Evolutionary conservation across 2,329 filamentous ascomycete genomes (phyloP), one percentile per base, ranked within the genome.

Genomic region (Phoma sp.): DNA sequence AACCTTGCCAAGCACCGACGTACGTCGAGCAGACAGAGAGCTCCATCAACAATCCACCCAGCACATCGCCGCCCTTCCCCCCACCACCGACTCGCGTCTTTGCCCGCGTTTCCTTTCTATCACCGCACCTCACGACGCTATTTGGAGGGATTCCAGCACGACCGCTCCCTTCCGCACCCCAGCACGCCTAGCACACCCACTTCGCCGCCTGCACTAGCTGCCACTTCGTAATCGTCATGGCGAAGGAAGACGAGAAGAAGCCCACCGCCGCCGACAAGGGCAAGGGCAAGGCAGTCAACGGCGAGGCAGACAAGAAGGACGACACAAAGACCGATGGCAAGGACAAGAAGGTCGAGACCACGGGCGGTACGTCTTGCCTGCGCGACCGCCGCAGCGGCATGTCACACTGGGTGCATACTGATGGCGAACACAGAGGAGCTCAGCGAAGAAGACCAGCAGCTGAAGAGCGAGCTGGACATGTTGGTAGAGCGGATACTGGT

Each of bases 401-500:
- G 39, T n/a, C 35, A 15, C n/a, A 38, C 6, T 32, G 45, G 22
- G 58, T 68, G 61, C 72, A 60, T 51, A 53, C 68, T 68, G 58
- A 71, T 51, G 43, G 24, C 32, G 77, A 78, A 33, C 76, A 75
- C 83, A 81, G 94, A 98, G 80, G 95, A 99, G 79, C 88, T 99
- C 67, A 99, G 85, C 72, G 95, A 99, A 72, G 95, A 99, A 78
- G 95, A 99, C 65, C 93, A 98, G 80, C 93, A 98, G 82, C 87
- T 99, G 73, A 99, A 99, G 83, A 93, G 85, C 73, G 95, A 99
- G 80, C 88, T 99, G 60, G 95, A 99, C 65, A 96, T 98, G 93
- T 86, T 99, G 47, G 94, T 97, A 8, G 95, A 99, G 81, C 87
- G 95, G 73, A 83, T 99, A 84, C 90, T 90, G 77, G 92, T 96